These are phyloP conservation scores for Selaginella moellendorffii DNA, from an alignment of 75 land plant species.

Conservation along the genomic window DNA sequence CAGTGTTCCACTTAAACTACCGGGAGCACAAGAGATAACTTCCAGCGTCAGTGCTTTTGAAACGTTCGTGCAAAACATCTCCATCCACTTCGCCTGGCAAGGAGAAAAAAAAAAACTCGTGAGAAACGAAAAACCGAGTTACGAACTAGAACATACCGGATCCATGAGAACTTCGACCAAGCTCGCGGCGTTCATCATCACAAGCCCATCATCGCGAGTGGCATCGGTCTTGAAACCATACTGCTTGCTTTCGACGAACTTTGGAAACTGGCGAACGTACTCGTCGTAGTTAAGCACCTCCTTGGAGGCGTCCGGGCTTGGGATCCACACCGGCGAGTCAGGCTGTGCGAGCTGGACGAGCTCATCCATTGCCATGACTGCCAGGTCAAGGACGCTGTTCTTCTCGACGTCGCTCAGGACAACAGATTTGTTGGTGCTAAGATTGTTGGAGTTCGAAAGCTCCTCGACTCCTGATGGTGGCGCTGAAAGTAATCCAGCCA, in stretches of 20 bases:
- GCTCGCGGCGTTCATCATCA: constrained; percentile 41
- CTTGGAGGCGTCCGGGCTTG: constrained; percentile 28
- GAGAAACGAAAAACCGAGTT: neutral
- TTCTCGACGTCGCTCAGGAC: constrained; percentile 44
- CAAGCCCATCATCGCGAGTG: constrained; percentile 46
- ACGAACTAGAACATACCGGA: constrained; percentile 21
- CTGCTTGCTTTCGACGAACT: constrained; percentile 19
- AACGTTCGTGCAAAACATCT: constrained; percentile 57
- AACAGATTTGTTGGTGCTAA: constrained; percentile 13
- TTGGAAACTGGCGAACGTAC: constrained; percentile 33
- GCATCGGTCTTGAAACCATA: constrained; percentile 38
- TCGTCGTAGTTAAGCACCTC: constrained; percentile 43
- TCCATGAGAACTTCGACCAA: constrained; percentile 63
- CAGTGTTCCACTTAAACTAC: constrained; percentile 32
- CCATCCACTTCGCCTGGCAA: constrained; percentile 62
- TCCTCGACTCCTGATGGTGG: constrained; percentile 8
- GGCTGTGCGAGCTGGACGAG: constrained; percentile 32
- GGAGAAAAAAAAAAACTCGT: too few relatives aligned
- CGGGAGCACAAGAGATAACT: constrained; percentile 40
- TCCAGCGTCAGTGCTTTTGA: constrained; percentile 49
- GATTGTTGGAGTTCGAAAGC: constrained; percentile 10
- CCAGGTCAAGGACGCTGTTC: constrained; percentile 36
- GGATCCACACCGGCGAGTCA: constrained; percentile 48
- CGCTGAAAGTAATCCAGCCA: neutral
- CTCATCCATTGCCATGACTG: constrained; percentile 37